Conservation (phyloP, 257 asterid species). For the Rehmannia glutinosa region DNA sequence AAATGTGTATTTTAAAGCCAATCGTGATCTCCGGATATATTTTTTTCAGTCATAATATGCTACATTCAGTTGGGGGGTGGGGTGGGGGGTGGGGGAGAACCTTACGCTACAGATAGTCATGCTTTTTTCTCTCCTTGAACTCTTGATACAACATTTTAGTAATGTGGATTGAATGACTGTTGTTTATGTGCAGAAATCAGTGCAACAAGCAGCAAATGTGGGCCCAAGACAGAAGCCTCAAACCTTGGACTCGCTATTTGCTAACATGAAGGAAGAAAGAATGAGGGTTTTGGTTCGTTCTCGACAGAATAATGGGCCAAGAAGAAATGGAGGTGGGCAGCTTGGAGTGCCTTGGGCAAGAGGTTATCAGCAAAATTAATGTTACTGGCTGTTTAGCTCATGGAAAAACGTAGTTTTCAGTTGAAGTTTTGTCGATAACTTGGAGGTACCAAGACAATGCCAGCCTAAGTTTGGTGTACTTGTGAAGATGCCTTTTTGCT, state of each 20-base stretch:
- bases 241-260: constrained; percentile 81
- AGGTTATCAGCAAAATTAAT: constrained; percentile 43
- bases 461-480: too few relatives aligned
- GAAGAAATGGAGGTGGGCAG: constrained; percentile 54
- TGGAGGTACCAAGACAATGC: too few relatives aligned
- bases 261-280: constrained; percentile 86
- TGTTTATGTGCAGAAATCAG: constrained; percentile 37
- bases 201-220: constrained; percentile 31
- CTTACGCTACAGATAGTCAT: too few relatives aligned
- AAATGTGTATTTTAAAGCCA: too few relatives aligned
- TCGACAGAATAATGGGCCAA: constrained; percentile 32
- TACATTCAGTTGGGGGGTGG: too few relatives aligned
- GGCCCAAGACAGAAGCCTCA: constrained; percentile 56
- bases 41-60: neutral
- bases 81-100: too few relatives aligned
- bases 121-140: too few relatives aligned
- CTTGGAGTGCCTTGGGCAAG: constrained; percentile 70
- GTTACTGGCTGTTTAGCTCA: neutral
- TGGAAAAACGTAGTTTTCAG: too few relatives aligned
- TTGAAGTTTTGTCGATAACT: too few relatives aligned
- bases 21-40: neutral
- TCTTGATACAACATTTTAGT: too few relatives aligned
- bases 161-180: neutral
- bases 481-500: too few relatives aligned
- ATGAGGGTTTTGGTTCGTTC: constrained; percentile 50